Evolutionary conservation across 805 yeast species (phyloP).

Genomic region (Myxozyma monticola): DNA sequence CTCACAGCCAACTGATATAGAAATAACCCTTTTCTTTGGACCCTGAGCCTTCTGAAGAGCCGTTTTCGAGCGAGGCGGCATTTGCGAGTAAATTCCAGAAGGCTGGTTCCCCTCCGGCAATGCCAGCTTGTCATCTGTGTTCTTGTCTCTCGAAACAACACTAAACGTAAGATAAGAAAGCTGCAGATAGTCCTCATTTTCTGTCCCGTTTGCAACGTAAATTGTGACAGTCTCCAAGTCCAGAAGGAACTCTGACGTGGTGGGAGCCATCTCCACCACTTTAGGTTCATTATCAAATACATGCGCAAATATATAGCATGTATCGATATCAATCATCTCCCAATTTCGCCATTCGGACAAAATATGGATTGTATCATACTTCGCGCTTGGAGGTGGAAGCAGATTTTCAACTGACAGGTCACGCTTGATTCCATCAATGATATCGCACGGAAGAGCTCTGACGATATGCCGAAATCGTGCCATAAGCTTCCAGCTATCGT

Average conservation of each 20-base stretch:
- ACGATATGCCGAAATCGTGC: slow-evolving; percentile 76
- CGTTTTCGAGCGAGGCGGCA: background rate
- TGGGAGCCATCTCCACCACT: slow-evolving; percentile 16
- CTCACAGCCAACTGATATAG: slow-evolving; percentile 18
- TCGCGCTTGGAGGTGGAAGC: slow-evolving; percentile 50
- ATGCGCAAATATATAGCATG: slow-evolving; percentile 54
- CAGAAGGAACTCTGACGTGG: too few relatives aligned
- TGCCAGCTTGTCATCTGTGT: background rate
- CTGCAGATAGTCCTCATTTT: slow-evolving; percentile 40
- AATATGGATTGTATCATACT: slow-evolving; percentile 53
- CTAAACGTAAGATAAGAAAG: slow-evolving; percentile 38
- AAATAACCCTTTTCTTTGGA: background rate
- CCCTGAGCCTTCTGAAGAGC: background rate
- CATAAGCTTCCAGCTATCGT: slow-evolving; percentile 84
- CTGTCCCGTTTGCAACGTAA: slow-evolving; percentile 35
- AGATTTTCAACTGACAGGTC: slow-evolving; percentile 41
- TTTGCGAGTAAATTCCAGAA: background rate
- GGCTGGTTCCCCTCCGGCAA: background rate
- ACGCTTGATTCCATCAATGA: slow-evolving; percentile 36
- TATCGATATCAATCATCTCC: slow-evolving; percentile 73
- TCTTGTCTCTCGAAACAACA: slow-evolving; percentile 8
- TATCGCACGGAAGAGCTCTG: slow-evolving; percentile 53
- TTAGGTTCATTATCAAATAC: slow-evolving; percentile 46
- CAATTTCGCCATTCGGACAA: slow-evolving; percentile 86
- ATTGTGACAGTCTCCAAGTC: slow-evolving; percentile 40